Evolutionary conservation across 805 yeast species (phyloP), one percentile per base, ranked within the genome.

Genomic region (Lachancea sp.): DNA sequence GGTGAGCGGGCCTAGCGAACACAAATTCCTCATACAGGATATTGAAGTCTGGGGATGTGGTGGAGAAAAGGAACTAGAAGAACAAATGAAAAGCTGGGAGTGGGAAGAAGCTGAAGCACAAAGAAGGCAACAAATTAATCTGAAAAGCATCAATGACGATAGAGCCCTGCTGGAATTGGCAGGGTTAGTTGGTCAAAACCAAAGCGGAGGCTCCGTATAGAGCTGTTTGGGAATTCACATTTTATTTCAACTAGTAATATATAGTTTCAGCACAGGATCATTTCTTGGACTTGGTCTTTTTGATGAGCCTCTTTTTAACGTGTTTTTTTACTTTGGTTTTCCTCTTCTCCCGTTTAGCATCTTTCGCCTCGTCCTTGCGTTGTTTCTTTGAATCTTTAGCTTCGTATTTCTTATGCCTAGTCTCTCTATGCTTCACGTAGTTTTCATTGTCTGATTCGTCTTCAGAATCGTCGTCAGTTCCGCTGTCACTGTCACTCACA

Each of bases 21-120:
- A 81, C 45, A 65, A 86, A 36, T 77, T 90, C 51, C 56, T 71
- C 40, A 75, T 90, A 6, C 75, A 79, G 4, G 89, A 83, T 48
- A 64, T 89, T 19, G 96, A 89, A 56, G 95, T 88, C 0, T 84
- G 92, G 89, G 97, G 97, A 0, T 74, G 87, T 42, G 97, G 97
- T 1, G 77, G 85, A 6, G 77, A 74, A 8, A 76, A 79, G 45
- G 95, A 86, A 49, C 64, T 88, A 34, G 80, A 74, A 22, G 89
- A 82, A 46, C 96, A 89, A 61, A 67, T 72, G 34, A 76, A 74
- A 51, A 74, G 74, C 45, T 83, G 95, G 92, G 88, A 81, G 51
- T 88, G 96, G 96, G 97, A 90, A 56, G 83, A 81, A 54, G 69
- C 77, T 36, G 96, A 87, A 56, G 95, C 95, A 0, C 74, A 78